Percentiles rank a stretch among this genome's conserved stretches.
Conservation (phyloP, 2,329 filamentous ascomycete genomes). For the Botrytis byssoidea region DNA sequence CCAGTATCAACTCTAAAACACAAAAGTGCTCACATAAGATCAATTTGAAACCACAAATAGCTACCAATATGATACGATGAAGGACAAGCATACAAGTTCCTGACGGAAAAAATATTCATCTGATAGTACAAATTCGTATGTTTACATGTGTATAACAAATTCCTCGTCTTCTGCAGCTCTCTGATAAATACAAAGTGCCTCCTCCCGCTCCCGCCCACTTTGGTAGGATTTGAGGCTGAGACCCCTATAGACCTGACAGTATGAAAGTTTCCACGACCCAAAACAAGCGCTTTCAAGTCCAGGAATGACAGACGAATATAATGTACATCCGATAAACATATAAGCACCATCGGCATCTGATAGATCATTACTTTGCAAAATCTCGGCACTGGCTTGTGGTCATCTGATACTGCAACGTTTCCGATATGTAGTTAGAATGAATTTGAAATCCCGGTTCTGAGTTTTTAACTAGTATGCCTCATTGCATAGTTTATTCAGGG, state of each 20-base stretch:
- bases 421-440: not conserved
- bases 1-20: too few relatives aligned
- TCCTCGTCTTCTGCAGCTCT: too few relatives aligned
- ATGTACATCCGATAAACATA: not conserved
- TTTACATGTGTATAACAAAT: too few relatives aligned
- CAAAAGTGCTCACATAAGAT: not conserved
- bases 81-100: not conserved
- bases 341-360: not conserved
- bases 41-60: not conserved
- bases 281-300: not conserved
- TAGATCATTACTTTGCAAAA: not conserved
- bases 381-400: not conserved
- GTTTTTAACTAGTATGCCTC: not conserved
- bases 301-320: not conserved
- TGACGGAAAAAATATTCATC: too few relatives aligned
- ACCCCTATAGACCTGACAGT: rapidly evolving
- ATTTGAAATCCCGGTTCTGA: not conserved
- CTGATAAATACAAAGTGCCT: not conserved
- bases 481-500: not conserved
- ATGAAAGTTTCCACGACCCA: not conserved
- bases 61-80: not conserved
- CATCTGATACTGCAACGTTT: not conserved
- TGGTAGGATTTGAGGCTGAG: not conserved
- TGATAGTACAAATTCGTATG: too few relatives aligned
- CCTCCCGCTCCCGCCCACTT: not conserved